A percentile compares a stretch with the other conserved stretches of the same genome.
phyloP scores from a whole-genome alignment of 345 rosid genomes.

The Xanthoceras sorbifolium region DNA sequence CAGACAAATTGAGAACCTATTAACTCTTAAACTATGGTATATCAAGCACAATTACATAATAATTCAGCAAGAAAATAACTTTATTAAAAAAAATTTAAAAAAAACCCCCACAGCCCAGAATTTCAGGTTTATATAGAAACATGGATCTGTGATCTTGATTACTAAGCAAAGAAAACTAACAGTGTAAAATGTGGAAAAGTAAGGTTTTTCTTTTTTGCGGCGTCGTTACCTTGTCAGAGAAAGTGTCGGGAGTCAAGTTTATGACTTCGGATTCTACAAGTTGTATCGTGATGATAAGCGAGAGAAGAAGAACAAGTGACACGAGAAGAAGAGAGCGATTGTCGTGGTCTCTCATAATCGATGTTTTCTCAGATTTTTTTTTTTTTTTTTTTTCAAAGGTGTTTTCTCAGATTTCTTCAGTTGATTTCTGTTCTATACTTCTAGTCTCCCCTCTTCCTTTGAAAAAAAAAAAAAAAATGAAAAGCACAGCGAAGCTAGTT shows the following conservation, averaged over 20 bases:
- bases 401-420: neutral
- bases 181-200: neutral
- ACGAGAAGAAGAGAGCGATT: slow-evolving; percentile 20
- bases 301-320: slow-evolving; percentile 38
- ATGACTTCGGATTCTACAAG: slow-evolving; percentile 67
- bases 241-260: slow-evolving; percentile 82
- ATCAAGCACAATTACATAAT: neutral
- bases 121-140: neutral
- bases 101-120: neutral
- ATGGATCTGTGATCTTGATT: neutral
- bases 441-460: neutral
- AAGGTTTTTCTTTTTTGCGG: neutral
- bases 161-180: slow-evolving; percentile 15
- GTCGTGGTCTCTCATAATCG: slow-evolving; percentile 22
- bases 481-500: neutral
- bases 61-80: neutral
- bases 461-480: neutral
- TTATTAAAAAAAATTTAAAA: neutral
- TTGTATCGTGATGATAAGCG: slow-evolving; percentile 25
- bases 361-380: too few species aligned
- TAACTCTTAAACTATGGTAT: neutral
- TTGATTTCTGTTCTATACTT: neutral
- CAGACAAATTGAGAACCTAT: neutral
- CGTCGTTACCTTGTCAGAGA: slow-evolving; percentile 81
- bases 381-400: too few species aligned